A percentile compares a stretch with the other conserved stretches of the same genome.
phyloP scores from a whole-genome alignment of 2,329 filamentous ascomycete genomes.

The Lasiodiplodia sp. region DNA sequence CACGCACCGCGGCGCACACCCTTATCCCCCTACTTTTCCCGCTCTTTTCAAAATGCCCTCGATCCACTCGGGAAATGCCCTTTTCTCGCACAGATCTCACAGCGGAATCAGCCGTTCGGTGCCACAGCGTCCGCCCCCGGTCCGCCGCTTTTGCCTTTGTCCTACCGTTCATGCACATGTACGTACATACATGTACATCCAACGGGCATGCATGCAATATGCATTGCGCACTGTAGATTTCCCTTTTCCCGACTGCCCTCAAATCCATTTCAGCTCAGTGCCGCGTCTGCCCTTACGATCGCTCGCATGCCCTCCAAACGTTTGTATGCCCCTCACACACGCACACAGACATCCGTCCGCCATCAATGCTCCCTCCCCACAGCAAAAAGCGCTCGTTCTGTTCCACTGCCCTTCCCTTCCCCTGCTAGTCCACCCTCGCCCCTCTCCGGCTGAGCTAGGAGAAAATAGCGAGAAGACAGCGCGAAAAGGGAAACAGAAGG shows the following conservation, averaged over 20 bases:
- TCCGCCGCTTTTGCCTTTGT: background rate
- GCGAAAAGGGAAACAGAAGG: background rate
- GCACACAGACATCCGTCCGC: background rate
- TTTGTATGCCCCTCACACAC: background rate
- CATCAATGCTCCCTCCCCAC: background rate
- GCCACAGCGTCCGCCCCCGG: background rate
- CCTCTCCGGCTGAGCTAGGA: background rate
- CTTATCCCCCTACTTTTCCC: background rate
- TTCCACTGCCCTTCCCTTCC: background rate
- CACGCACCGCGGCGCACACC: background rate
- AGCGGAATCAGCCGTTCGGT: background rate
- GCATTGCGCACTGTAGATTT: background rate
- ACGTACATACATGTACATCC: slow-evolving; percentile 7
- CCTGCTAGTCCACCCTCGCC: background rate
- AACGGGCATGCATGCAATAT: background rate
- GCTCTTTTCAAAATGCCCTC: background rate
- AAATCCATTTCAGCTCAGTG: background rate
- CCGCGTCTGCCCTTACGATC: background rate
- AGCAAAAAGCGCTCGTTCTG: background rate
- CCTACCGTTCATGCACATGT: slow-evolving; percentile 3
- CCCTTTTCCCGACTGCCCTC: background rate
- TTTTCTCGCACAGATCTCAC: background rate
- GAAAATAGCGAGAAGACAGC: background rate
- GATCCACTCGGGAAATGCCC: background rate
- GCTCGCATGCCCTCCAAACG: background rate